Conservation (phyloP, 495 filamentous ascomycete genomes). For the Bombardia bombarda region DNA sequence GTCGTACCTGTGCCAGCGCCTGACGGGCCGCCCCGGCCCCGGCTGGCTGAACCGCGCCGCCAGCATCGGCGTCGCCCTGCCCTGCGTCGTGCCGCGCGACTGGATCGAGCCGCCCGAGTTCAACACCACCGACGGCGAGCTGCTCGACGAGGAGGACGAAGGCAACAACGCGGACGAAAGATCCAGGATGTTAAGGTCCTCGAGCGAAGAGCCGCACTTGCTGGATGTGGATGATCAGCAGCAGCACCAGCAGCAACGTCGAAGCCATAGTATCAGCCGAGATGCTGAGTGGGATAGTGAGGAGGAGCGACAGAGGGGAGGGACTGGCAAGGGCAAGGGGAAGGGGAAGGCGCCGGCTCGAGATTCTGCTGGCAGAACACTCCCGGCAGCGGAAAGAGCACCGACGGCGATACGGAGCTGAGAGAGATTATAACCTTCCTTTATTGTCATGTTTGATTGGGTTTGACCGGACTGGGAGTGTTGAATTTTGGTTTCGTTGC, state of each 20-base stretch:
- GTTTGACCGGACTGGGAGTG: not conserved
- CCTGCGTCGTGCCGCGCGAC: slow-evolving; percentile 70
- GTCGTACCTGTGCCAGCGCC: slow-evolving; percentile 52
- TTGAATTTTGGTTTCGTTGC: slow-evolving; percentile 5
- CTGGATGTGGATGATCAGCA: slow-evolving; percentile 9
- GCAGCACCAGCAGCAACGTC: too few relatives aligned
- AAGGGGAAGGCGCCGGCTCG: slow-evolving; percentile 31
- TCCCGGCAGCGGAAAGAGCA: slow-evolving; percentile 33
- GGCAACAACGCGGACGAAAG: slow-evolving; percentile 24
- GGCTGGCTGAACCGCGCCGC: slow-evolving; percentile 73
- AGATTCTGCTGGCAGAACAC: slow-evolving; percentile 29
- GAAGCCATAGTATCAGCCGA: not conserved
- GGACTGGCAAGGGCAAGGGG: slow-evolving; percentile 31
- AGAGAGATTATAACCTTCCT: not conserved
- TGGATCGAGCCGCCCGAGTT: slow-evolving; percentile 72
- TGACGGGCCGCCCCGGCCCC: slow-evolving; percentile 58
- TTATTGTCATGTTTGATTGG: not conserved
- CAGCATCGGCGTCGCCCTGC: slow-evolving; percentile 63
- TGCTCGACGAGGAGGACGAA: slow-evolving; percentile 54
- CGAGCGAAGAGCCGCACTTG: slow-evolving; percentile 21
- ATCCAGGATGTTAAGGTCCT: slow-evolving; percentile 20
- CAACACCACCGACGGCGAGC: slow-evolving; percentile 60
- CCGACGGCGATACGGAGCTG: slow-evolving; percentile 12
- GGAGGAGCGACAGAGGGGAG: slow-evolving; percentile 16
- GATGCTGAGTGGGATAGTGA: slow-evolving; percentile 20